These are phyloP conservation scores for Phytophthora pinifolia DNA, from an alignment of 352 stramenopile genomes.

Conservation along the genomic window DNA sequence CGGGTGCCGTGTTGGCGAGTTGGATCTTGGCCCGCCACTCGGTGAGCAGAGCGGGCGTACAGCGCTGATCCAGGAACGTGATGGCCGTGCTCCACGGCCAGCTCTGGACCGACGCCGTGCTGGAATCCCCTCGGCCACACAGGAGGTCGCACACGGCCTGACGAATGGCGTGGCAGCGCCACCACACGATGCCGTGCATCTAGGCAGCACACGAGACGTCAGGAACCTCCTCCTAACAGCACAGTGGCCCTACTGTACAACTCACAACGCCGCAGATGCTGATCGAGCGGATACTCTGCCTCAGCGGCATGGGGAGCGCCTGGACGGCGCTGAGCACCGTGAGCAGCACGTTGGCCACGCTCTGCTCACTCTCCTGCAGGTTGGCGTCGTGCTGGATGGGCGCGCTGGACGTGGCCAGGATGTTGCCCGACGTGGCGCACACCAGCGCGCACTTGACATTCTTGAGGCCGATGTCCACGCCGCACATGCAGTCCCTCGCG, in stretches of 20 bases:
- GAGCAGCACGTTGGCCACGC: conserved; percentile 37
- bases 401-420: conserved; percentile 35
- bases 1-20: conserved; percentile 12
- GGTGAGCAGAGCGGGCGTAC: conserved; percentile 40
- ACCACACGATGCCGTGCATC: conserved; percentile 87
- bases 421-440: conserved; percentile 19
- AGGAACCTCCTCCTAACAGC: background rate
- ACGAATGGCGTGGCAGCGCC: conserved; percentile 40
- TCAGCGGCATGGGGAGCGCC: conserved; percentile 23
- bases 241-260: no score
- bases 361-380: conserved; percentile 26
- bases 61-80: conserved; percentile 73
- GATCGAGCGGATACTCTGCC: conserved; percentile 34
- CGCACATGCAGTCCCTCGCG: conserved; percentile 35
- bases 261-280: conserved; percentile 71
- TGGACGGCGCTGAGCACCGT: conserved; percentile 32
- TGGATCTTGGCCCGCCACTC: conserved; percentile 30
- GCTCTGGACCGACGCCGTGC: background rate
- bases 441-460: conserved; percentile 66
- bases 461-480: conserved; percentile 69
- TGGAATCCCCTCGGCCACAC: background rate
- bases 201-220: conserved; percentile 12
- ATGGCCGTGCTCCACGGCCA: conserved; percentile 59
- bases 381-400: conserved; percentile 25
- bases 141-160: conserved; percentile 23